Conservation (phyloP, 2,329 filamentous ascomycete species). For the Lecanicillium sp. region DNA sequence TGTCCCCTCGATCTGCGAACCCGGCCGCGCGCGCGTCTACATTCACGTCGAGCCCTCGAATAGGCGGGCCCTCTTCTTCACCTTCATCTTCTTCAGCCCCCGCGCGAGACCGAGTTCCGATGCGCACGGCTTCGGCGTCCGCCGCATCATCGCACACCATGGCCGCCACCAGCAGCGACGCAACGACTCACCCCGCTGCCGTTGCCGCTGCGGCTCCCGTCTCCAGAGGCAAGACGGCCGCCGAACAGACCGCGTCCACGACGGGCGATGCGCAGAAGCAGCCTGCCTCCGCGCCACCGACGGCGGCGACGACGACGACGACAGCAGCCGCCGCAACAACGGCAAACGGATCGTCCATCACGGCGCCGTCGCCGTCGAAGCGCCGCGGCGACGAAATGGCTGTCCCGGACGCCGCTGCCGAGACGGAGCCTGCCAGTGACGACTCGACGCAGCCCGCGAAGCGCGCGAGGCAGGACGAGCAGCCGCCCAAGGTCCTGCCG, state of each 20-base stretch:
- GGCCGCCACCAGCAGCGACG: too few relatives aligned
- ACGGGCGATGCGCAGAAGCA: background rate
- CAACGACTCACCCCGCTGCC: too few relatives aligned
- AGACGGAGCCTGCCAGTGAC: background rate
- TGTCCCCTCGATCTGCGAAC: conserved; percentile 5
- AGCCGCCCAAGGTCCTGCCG: conserved; percentile 56
- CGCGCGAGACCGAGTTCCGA: background rate
- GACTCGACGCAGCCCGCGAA: conserved; percentile 37
- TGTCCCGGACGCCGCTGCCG: background rate
- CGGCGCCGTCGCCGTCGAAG: conserved; percentile 7
- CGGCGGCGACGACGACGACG: background rate
- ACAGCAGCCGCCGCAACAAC: background rate
- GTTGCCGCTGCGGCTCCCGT: background rate
- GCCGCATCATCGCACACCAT: background rate
- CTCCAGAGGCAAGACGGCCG: background rate
- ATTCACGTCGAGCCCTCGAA: background rate
- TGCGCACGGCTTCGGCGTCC: background rate
- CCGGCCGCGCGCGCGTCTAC: background rate
- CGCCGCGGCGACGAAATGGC: conserved; percentile 7
- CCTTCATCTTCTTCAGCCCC: too few relatives aligned
- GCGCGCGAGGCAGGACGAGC: conserved; percentile 44
- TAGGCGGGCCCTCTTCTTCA: too few relatives aligned
- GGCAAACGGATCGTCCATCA: background rate
- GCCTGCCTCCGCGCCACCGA: background rate
- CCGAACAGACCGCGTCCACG: background rate